Evolutionary conservation across 345 rosid genomes (phyloP).

Genomic region (Gossypioides kirkii): DNA sequence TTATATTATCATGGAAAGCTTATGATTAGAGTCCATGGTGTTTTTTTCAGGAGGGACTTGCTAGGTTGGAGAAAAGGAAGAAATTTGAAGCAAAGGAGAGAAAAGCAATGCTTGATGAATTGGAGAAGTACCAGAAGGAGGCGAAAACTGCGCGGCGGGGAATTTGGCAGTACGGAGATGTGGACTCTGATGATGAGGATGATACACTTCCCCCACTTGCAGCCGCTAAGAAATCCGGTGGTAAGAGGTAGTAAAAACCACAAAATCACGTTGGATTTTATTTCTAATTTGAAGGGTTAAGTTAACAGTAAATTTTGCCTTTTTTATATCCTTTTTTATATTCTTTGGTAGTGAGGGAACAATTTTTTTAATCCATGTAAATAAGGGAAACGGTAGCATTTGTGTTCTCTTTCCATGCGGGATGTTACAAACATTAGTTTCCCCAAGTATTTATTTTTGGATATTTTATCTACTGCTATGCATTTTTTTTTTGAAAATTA

Average conservation of each 20-base stretch:
- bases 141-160: slow-evolving; percentile 71
- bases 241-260: slow-evolving; percentile 21
- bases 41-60: slow-evolving; percentile 79
- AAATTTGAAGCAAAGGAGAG: slow-evolving; percentile 73
- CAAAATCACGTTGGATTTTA: background rate
- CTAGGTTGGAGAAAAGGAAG: slow-evolving; percentile 81
- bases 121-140: slow-evolving; percentile 76
- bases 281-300: background rate
- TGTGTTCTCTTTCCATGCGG: background rate
- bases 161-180: slow-evolving; percentile 93
- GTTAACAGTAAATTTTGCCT: background rate
- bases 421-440: background rate
- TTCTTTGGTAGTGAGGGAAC: background rate
- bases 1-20: too few relatives aligned
- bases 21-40: background rate
- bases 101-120: slow-evolving; percentile 52
- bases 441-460: background rate
- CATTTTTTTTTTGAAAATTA: too few relatives aligned
- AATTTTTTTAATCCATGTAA: background rate
- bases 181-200: slow-evolving; percentile 94
- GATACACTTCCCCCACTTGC: slow-evolving; percentile 51
- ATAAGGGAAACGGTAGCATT: background rate
- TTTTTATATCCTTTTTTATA: too few relatives aligned
- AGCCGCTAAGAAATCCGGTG: slow-evolving; percentile 43
- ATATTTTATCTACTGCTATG: background rate